These are phyloP conservation scores for Colletotrichum horii DNA, from an alignment of 2,329 filamentous ascomycete species.

Conservation along the genomic window DNA sequence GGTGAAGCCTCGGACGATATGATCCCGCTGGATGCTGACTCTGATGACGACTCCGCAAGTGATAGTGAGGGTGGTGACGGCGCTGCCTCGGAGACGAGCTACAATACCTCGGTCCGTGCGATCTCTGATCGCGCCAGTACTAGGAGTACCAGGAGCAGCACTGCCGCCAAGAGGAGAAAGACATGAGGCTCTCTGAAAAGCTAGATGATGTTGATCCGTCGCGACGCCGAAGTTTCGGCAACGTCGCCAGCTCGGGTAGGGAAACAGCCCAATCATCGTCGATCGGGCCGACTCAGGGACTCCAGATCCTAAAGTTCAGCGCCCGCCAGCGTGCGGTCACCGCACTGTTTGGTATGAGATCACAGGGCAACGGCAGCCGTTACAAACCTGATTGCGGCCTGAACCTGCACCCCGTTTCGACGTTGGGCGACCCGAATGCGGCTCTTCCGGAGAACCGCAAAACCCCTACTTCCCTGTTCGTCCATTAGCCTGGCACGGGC, in stretches of 20 bases:
- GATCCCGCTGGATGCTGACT: slow-evolving; percentile 13
- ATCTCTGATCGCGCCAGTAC: slow-evolving; percentile 11
- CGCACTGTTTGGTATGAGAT: background rate
- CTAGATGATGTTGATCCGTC: background rate
- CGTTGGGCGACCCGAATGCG: background rate
- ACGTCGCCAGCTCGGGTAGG: background rate
- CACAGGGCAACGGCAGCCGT: background rate
- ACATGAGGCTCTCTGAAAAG: slow-evolving; percentile 1
- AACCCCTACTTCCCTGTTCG: background rate
- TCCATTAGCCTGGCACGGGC: slow-evolving; percentile 3
- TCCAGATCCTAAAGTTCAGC: background rate
- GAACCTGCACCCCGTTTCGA: background rate
- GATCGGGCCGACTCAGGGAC: background rate
- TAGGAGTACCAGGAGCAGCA: background rate
- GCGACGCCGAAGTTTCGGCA: slow-evolving; percentile 15
- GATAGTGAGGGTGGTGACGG: slow-evolving; percentile 11
- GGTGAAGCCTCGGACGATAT: slow-evolving; percentile 16
- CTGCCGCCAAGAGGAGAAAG: slow-evolving; percentile 20
- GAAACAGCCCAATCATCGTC: background rate
- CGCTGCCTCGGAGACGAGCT: slow-evolving; percentile 17
- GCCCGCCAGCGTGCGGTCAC: background rate
- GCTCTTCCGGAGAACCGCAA: background rate
- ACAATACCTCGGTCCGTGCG: slow-evolving; percentile 20
- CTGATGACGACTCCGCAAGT: slow-evolving; percentile 22
- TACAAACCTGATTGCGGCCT: background rate